Base-by-base conservation (phyloP, 116 monocot species). In the Phalaenopsis hybrid region DNA sequence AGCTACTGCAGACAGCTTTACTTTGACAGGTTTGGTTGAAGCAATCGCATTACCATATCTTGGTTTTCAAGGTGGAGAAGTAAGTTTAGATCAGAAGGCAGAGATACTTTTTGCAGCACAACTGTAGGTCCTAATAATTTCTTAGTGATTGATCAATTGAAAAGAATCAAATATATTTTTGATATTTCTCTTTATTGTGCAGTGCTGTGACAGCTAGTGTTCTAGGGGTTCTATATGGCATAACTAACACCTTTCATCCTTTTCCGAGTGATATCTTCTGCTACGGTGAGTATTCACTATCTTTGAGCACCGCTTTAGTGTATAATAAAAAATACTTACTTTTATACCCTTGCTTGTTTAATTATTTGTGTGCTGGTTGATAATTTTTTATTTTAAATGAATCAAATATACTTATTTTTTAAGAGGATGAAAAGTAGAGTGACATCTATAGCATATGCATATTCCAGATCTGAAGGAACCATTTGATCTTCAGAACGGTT, bases 71-170 rank as follows among this genome's bases (percentile, higher is more conserved):
- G 84, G 44, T 81, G 80, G 79, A 34, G 88, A 90, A 48, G 77
- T 91, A 25, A 92, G 88, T 86, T 80, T 95, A 79, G 95, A 99
- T 80, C 88, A 91, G 86, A 95, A 93, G 76, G 92, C 98, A 49
- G 98, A 87, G 79, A 82, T 93, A 59, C 82, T 99, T 46, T 92
- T 99, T 83, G 76, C 67, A 15, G 90, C 89, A 52, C 98, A 99
- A 84, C 84, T 95, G 97, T 99, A 92, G 55, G 89, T 63, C 21
- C 49, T 78, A 44, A 79, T 51, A 3, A 21, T 57, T 20, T 46
- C n/a, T 77, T 51, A 45, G 20, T 21, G 44, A n/a, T 75, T 75
- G 44, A 45, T 77, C 77, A 28, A 12, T 51, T 51, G 48, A 51
- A 77, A 37, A 77, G 52, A 77, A 77, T 57, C 43, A 44, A 18